Conservation (phyloP, 306 rosid species). For the Senna siamea region DNA sequence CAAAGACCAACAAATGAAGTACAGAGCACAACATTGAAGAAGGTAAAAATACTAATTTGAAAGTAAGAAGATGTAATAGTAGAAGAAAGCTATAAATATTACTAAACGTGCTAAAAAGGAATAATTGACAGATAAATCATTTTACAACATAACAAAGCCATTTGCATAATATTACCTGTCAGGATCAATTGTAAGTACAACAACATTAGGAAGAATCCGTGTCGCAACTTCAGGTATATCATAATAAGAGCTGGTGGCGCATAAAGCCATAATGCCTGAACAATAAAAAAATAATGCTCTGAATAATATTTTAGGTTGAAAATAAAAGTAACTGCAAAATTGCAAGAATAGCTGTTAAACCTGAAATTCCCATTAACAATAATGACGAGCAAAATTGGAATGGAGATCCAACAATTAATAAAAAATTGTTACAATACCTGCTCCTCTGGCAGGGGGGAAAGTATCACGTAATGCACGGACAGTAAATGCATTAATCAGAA, state of each 20-base stretch:
- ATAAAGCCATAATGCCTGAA: constrained; percentile 97
- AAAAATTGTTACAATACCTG: constrained; percentile 63
- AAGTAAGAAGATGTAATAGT: constrained; percentile 14
- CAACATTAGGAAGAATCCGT: constrained; percentile 91
- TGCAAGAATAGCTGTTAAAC: constrained; percentile 19
- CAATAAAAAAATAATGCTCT: constrained; percentile 20
- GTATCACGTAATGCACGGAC: constrained; percentile 98
- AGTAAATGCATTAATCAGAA: constrained; percentile 95
- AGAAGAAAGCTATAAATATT: background rate
- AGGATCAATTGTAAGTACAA: constrained; percentile 90
- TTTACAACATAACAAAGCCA: constrained; percentile 25
- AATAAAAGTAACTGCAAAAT: constrained; percentile 24
- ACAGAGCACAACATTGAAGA: constrained; percentile 1
- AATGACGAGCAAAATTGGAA: background rate
- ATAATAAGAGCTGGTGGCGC: constrained; percentile 95
- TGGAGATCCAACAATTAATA: constrained; percentile 7
- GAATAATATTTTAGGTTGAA: constrained; percentile 20
- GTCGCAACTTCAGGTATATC: constrained; percentile 91
- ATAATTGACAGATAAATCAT: constrained; percentile 19
- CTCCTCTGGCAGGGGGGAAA: constrained; percentile 96
- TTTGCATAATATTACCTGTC: constrained; percentile 65
- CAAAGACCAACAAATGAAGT: constrained; percentile 32
- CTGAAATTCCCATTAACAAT: background rate
- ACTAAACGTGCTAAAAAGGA: constrained; percentile 30
- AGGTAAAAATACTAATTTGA: too few species aligned